Percentiles rank a stretch among this genome's conserved stretches.
Conservation (phyloP, 2,329 filamentous ascomycete species). For the Aspergillus latus region DNA sequence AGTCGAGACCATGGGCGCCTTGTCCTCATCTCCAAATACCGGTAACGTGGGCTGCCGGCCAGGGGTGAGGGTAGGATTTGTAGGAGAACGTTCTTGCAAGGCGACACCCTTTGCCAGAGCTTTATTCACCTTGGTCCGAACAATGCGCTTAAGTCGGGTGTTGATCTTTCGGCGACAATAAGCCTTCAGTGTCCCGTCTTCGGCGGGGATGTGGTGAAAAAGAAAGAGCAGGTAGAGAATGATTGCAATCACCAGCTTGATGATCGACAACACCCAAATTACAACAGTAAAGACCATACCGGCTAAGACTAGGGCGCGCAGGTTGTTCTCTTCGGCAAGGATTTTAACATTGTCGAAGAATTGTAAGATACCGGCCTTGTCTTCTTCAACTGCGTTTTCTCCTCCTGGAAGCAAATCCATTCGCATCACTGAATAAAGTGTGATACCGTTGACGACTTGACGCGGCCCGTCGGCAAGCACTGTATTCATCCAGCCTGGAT, state of each 20-base stretch:
- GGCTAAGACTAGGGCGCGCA: conserved; percentile 78
- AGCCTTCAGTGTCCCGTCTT: conserved; percentile 74
- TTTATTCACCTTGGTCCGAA: conserved; percentile 82
- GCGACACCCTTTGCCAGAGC: conserved; percentile 74
- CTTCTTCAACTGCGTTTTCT: conserved; percentile 51
- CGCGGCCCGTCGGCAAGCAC: conserved; percentile 89
- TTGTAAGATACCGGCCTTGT: conserved; percentile 65
- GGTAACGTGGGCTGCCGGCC: conserved; percentile 57
- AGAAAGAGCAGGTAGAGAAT: conserved; percentile 85
- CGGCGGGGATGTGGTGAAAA: conserved; percentile 83
- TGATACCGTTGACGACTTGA: conserved; percentile 86
- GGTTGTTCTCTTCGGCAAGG: conserved; percentile 70
- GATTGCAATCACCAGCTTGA: conserved; percentile 70
- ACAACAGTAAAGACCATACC: conserved; percentile 91
- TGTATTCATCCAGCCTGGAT: conserved; percentile 77
- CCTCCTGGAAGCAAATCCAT: conserved; percentile 68
- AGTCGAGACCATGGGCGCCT: conserved; percentile 28
- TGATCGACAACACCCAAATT: conserved; percentile 79
- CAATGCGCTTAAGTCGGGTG: conserved; percentile 77
- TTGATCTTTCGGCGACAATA: conserved; percentile 95
- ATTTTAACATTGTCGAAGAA: conserved; percentile 81
- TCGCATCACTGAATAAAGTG: conserved; percentile 79
- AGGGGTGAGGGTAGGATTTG: conserved; percentile 33
- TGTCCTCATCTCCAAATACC: conserved; percentile 52
- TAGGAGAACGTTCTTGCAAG: conserved; percentile 55